Percentiles rank a stretch among this genome's conserved stretches.
Conservation (phyloP, 1,139 yeast species). For the Candida albicans region DNA sequence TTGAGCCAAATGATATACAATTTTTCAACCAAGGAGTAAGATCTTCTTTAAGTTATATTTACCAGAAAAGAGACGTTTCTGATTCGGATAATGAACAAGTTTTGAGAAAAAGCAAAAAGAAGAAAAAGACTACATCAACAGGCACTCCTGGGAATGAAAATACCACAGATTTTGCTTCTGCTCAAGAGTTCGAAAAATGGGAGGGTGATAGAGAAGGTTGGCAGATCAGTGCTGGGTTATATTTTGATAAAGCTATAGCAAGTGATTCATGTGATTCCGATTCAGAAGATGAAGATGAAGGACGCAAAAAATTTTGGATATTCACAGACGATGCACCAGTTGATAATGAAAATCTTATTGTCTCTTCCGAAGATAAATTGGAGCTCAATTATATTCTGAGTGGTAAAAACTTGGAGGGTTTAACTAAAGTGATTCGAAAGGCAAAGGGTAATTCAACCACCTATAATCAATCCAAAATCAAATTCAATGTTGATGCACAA, state of each 20-base stretch:
- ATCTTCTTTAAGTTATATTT: conserved; percentile 3
- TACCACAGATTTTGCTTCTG: not conserved
- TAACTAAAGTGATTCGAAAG: too few relatives aligned
- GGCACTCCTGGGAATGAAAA: not conserved
- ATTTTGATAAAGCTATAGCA: not conserved
- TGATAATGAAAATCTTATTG: not conserved
- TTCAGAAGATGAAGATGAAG: not conserved
- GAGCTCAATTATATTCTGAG: too few relatives aligned
- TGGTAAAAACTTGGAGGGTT: too few relatives aligned
- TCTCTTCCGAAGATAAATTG: not conserved
- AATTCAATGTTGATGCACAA: not conserved
- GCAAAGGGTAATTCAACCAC: too few relatives aligned
- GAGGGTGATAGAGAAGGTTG: conserved; percentile 9
- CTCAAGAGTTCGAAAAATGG: conserved; percentile 9
- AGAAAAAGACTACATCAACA: not conserved
- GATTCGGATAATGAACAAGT: not conserved
- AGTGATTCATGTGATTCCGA: not conserved
- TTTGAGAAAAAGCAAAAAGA: not conserved
- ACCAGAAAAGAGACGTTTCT: not conserved
- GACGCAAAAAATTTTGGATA: not conserved
- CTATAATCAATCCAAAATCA: too few relatives aligned
- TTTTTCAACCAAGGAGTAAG: conserved; percentile 4
- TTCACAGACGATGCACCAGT: not conserved
- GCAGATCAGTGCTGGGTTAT: not conserved
- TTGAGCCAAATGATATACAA: conserved; percentile 4